Conservation (phyloP, 2,329 filamentous ascomycete genomes). For the Clarireedia homoeocarpa region DNA sequence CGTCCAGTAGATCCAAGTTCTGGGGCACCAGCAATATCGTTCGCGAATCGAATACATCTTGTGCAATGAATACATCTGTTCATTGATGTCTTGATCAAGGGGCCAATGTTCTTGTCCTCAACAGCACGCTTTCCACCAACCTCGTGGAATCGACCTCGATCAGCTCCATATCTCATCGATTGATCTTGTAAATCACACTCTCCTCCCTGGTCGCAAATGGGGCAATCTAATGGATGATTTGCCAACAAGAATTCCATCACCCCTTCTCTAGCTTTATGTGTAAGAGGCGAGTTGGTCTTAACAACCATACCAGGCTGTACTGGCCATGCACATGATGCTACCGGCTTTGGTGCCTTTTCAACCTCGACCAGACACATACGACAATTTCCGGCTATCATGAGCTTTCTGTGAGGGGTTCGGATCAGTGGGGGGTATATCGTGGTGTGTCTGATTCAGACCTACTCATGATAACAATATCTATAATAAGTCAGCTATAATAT, state of each 20-base stretch:
- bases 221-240: slow-evolving; percentile 93
- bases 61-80: slow-evolving; percentile 99
- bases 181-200: slow-evolving; percentile 99
- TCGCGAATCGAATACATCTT: slow-evolving; percentile 93
- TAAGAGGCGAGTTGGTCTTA: slow-evolving; percentile 92
- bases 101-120: slow-evolving; percentile 99
- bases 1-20: slow-evolving; percentile 91
- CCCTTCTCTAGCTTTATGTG: slow-evolving; percentile 96
- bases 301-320: slow-evolving; percentile 98
- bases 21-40: slow-evolving; percentile 91
- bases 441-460: slow-evolving; percentile 33
- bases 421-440: slow-evolving; percentile 17
- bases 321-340: slow-evolving; percentile 97
- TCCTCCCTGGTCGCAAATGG: slow-evolving; percentile 96
- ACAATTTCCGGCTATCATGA: slow-evolving; percentile 98
- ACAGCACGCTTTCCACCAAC: slow-evolving; percentile 91
- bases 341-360: slow-evolving; percentile 90
- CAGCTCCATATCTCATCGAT: slow-evolving; percentile 96
- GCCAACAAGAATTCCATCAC: slow-evolving; percentile 98
- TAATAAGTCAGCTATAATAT: slow-evolving; percentile 25
- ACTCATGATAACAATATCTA: slow-evolving; percentile 99
- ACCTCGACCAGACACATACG: slow-evolving; percentile 99
- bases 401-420: slow-evolving; percentile 54
- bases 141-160: slow-evolving; percentile 96
- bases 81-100: slow-evolving; percentile 98